phyloP scores from a whole-genome alignment of 73 alveolate species.

The Paramecium biaurelia region DNA sequence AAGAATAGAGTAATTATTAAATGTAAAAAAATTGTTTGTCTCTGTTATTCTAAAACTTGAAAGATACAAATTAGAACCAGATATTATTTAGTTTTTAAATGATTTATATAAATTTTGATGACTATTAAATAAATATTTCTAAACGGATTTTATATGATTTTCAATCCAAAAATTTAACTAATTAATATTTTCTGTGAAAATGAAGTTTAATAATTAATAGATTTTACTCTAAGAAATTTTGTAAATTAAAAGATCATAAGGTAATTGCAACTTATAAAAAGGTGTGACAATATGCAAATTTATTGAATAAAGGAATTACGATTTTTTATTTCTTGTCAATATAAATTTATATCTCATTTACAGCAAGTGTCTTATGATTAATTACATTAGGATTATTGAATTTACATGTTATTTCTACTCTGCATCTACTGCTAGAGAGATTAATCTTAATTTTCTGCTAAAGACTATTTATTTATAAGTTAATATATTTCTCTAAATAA shows the following conservation, averaged over 20 bases:
- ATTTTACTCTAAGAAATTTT: too few relatives aligned
- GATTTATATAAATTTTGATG: not conserved
- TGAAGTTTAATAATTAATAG: not conserved
- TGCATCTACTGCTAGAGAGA: not conserved
- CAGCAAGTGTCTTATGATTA: slow-evolving; percentile 21
- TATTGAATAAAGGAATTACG: not conserved
- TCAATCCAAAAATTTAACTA: not conserved
- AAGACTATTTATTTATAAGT: slow-evolving; percentile 57
- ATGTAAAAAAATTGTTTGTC: not conserved
- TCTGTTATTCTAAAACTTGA: not conserved
- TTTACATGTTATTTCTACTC: not conserved
- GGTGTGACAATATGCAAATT: too few relatives aligned
- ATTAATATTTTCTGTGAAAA: not conserved
- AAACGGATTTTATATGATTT: too few relatives aligned
- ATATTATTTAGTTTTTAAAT: not conserved
- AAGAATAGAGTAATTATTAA: not conserved
- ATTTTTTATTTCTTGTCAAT: not conserved
- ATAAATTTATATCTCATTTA: not conserved
- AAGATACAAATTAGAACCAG: not conserved
- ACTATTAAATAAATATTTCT: not conserved
- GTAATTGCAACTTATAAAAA: too few relatives aligned
- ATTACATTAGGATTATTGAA: not conserved
- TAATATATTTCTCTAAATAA: slow-evolving; percentile 69
- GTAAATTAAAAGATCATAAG: too few relatives aligned
- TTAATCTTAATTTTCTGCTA: slow-evolving; percentile 23